Base-by-base conservation (phyloP, 148 eudicot genomes). In the Rhododendron kiyosumense region DNA sequence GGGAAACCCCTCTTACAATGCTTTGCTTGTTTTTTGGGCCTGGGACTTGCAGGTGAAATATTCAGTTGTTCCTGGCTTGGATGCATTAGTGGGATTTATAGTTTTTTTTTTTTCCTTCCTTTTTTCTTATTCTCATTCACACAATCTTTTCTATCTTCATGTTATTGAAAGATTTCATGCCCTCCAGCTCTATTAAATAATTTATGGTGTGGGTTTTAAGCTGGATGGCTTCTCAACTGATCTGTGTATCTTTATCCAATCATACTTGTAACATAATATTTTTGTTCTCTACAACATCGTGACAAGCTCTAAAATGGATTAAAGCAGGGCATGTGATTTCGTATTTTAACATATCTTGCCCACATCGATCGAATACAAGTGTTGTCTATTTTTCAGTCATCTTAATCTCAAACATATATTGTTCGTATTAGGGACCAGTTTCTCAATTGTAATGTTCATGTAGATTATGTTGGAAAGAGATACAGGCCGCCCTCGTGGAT, bases 401-500 rank as follows among this genome's bases (percentile, higher is more conserved):
- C 51, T 79, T 24, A 74, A 48, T 67, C 36, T 67, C 52, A 41
- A 30, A 9, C 3, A 32, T 51, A 8, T 7, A 57, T 86, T 81
- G 84, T 41, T 48, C 49, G 52, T 24, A 65, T 6, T 76, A 82
- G 43, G 78, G 54, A 83, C 73, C 61, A 49, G 82, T 84, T 85
- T 87, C 57, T 83, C 36, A 77, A 88, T 78, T 82, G 43, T 84
- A 32, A 26, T 84, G 59, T 85, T 87, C 34, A 8, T 91, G 90
- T 91, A 93, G 96, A 89, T 92, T 74, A 90, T 93, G 94, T 78
- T 89, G 85, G 96, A 93, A 88, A 91, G 96, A 86, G 96, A 90
- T 61, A 92, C 94, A 13, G 93, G 94, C 57, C 92, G 93, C 46
- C 93, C 94, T 84, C 93, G 96, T 22, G 96, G 96, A 57, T 93